Base-by-base conservation (phyloP, 2,329 filamentous ascomycete species). In the Colletotrichum truncatum region DNA sequence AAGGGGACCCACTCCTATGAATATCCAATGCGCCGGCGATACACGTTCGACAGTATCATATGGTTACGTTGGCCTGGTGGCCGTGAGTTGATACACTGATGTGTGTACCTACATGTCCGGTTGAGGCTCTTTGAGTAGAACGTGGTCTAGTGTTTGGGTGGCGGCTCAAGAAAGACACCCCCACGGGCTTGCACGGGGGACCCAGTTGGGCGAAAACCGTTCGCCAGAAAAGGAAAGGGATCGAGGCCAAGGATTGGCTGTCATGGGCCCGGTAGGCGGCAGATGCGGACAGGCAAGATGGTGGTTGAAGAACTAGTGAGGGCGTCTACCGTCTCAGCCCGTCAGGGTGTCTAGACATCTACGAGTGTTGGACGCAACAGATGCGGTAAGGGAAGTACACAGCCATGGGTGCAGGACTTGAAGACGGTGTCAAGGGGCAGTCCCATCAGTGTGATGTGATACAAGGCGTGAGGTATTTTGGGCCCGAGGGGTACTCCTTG, bases 231-330 rank as follows among this genome's bases (percentile, higher is more conserved):
- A 62, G 49, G 57, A 65, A 65, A 41, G 48, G 49, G 43, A 16
- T 62, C 41, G 16, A 55, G 49, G 41, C 12, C 28, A 38, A 18
- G 59, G 45, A 41, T 57, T 32, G 60, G 26, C 43, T 38, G 25
- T 49, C 60, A 14, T 26, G 56, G 39, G 72, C 55, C 62, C 32
- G 55, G 54, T 23, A 49, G 46, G 14, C 34, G 32, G 61, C 55
- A 7, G 76, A 75, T 43, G 72, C 73, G 57, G 74, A 74, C 59
- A 77, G 51, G 72, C 74, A 45, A 76, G 58, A 70, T 73, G 70
- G 45, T 69, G 64, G 12, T 68, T 78, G 61, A 51, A 34, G 38
- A 36, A 18, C 26, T 28, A 39, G 38, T n/a, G 41, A 55, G 58
- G 48, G 55, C 56, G 61, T 53, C 38, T 64, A 48, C 55, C 46